Percentiles rank a stretch among this genome's conserved stretches.
phyloP scores from a whole-genome alignment of 2,329 filamentous ascomycete genomes.

The Aureobasidium lini region DNA sequence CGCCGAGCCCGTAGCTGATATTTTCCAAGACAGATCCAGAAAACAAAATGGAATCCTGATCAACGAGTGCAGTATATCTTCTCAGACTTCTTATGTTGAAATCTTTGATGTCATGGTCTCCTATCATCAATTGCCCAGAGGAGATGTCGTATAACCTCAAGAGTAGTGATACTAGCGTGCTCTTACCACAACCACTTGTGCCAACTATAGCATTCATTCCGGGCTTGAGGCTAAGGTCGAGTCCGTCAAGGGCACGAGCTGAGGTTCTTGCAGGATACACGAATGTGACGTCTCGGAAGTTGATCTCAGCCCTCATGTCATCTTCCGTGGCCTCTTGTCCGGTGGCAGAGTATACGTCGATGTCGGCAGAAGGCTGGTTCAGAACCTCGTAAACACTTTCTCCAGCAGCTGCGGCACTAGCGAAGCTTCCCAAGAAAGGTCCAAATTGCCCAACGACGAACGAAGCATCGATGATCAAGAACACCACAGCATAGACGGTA shows the following conservation, averaged over 20 bases:
- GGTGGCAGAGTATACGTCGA: conserved; percentile 31
- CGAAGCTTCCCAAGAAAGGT: conserved; percentile 52
- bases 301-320: conserved; percentile 24
- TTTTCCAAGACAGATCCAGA: conserved; percentile 39
- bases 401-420: conserved; percentile 46
- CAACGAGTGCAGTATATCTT: conserved; percentile 36
- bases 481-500: conserved; percentile 56
- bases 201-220: conserved; percentile 41
- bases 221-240: conserved; percentile 31
- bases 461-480: conserved; percentile 56
- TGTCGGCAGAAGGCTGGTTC: conserved; percentile 32
- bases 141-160: conserved; percentile 37
- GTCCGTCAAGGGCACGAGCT: conserved; percentile 31
- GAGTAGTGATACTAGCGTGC: conserved; percentile 37
- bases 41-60: conserved; percentile 40
- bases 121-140: conserved; percentile 32
- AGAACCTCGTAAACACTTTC: conserved; percentile 39
- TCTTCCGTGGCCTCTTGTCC: conserved; percentile 15
- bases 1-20: conserved; percentile 32
- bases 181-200: conserved; percentile 38
- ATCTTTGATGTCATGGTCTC: conserved; percentile 32
- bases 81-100: conserved; percentile 31
- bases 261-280: conserved; percentile 38
- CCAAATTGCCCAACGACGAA: conserved; percentile 57
- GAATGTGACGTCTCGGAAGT: conserved; percentile 34